Percentiles rank a stretch among this genome's conserved stretches.
These are phyloP conservation scores for Phalaenopsis equestris DNA, from an alignment of 106 monocot genomes.

Conservation along the genomic window DNA sequence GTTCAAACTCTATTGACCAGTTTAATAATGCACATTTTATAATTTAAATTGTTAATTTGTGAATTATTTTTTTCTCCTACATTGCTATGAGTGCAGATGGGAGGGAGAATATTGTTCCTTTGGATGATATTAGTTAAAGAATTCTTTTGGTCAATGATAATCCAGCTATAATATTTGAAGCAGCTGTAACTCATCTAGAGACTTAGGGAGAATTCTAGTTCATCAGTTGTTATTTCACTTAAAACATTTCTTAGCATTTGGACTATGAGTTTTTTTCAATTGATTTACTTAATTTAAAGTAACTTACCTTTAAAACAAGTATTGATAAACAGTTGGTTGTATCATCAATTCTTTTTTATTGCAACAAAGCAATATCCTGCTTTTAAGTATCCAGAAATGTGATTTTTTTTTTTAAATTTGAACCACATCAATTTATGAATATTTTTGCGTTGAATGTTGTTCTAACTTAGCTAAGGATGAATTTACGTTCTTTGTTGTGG, in stretches of 20 bases:
- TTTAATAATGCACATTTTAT: neutral
- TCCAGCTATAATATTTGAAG: too few relatives aligned
- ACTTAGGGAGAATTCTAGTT: slow-evolving; percentile 62
- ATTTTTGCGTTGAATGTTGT: too few relatives aligned
- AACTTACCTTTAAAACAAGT: neutral
- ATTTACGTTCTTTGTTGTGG: slow-evolving; percentile 45
- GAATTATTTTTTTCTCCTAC: neutral
- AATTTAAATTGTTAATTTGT: neutral
- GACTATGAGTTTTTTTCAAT: neutral
- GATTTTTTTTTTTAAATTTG: too few relatives aligned
- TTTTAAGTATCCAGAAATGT: too few relatives aligned
- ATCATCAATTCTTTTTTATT: too few relatives aligned
- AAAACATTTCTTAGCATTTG: neutral
- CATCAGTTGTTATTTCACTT: slow-evolving; percentile 84
- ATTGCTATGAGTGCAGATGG: slow-evolving; percentile 39
- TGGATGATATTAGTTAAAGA: too few relatives aligned
- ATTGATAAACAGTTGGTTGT: too few relatives aligned
- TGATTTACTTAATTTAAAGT: neutral
- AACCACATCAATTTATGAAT: too few relatives aligned
- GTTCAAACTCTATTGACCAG: neutral
- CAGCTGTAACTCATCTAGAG: too few relatives aligned
- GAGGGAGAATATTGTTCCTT: slow-evolving; percentile 42
- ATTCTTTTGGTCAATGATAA: too few relatives aligned
- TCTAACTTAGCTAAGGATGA: too few relatives aligned
- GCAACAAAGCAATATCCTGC: too few relatives aligned